Conservation (phyloP, 768 basidiomycete species). For the Phanerochaete sordida region DNA sequence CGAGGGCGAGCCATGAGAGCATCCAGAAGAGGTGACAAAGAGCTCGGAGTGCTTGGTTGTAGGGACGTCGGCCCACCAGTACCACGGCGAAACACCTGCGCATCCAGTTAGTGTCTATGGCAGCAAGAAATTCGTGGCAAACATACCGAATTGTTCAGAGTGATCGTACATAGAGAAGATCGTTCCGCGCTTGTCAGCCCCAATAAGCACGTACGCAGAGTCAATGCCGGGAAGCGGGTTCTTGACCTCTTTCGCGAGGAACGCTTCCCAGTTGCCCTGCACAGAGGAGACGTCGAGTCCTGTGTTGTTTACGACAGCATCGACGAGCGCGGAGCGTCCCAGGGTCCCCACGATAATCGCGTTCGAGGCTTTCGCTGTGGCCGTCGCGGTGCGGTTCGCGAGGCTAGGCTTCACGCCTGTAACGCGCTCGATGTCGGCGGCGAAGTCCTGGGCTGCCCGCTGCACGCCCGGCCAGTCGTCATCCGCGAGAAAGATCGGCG, state of each 20-base stretch:
- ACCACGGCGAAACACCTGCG: conserved; percentile 63
- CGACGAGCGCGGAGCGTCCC: conserved; percentile 51
- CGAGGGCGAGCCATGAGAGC: conserved; percentile 55
- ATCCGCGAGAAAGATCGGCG: conserved; percentile 45
- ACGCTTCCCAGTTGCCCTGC: conserved; percentile 66
- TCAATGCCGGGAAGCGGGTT: conserved; percentile 55
- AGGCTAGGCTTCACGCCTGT: conserved; percentile 49
- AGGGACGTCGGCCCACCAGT: conserved; percentile 80
- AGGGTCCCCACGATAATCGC: conserved; percentile 67
- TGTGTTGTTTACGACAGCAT: conserved; percentile 48
- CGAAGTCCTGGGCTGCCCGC: conserved; percentile 57
- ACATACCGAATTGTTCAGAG: conserved; percentile 60
- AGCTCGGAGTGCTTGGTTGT: conserved; percentile 45
- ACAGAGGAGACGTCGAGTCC: conserved; percentile 53
- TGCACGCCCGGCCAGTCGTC: conserved; percentile 67
- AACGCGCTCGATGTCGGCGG: conserved; percentile 56
- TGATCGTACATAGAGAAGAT: conserved; percentile 67
- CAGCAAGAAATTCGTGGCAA: background rate
- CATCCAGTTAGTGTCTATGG: background rate
- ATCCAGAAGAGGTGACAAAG: conserved; percentile 38
- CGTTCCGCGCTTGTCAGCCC: conserved; percentile 66
- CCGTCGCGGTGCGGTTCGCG: conserved; percentile 40
- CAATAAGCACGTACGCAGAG: conserved; percentile 64
- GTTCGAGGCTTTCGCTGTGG: conserved; percentile 15
- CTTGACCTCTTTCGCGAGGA: conserved; percentile 46